Base-by-base conservation (phyloP, 768 basidiomycete species). In the Tephrocybe sp. region DNA sequence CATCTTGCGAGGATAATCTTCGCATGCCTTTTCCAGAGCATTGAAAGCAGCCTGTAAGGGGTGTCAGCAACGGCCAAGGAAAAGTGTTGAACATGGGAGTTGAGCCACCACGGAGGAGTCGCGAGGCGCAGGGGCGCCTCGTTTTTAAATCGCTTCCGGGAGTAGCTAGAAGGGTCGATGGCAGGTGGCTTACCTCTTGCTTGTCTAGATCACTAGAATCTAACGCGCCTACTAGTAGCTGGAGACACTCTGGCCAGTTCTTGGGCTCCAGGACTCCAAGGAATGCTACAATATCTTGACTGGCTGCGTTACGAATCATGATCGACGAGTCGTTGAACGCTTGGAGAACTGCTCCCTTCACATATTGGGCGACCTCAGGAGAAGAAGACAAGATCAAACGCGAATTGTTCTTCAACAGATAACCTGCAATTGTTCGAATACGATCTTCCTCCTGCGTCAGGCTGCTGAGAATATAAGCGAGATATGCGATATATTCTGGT, bases 341-440 rank as follows among this genome's bases (percentile, higher is more conserved):
- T 55, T 82, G 77, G 5, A 94, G 81, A 24, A 92, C 81, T 39
- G 86, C 80, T 24, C 71, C 71, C 69, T 94, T 90, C 56, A 89
- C 82, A 62, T 84, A 90, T 42, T 80, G 73, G 24, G 79, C 75
- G 18, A 93, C 86, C 40, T 84, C 80, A 15, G 77, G 73, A 19
- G 83, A 72, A 6, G 83, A 79, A 40, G 74, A 77, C 46, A 93
- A 75, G 64, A 94, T 84, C 56, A 88, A 78, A 50, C 84, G 79
- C 37, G 91, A 81, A 61, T 93, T 94, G 69, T 99, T 98, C 83
- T 99, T 99, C 69, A 99, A 83, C 19, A 97, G 77, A 61, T 97
- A 91, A 36, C 95, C 95, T 21, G 95, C 94, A 72, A 97, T 94
- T 51, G 91, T 90, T 45, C 95, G 84, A 66, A 95, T 92, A 42